Evolutionary conservation across 768 basidiomycete species (phyloP).

Genomic region (Steccherinum ochraceum): DNA sequence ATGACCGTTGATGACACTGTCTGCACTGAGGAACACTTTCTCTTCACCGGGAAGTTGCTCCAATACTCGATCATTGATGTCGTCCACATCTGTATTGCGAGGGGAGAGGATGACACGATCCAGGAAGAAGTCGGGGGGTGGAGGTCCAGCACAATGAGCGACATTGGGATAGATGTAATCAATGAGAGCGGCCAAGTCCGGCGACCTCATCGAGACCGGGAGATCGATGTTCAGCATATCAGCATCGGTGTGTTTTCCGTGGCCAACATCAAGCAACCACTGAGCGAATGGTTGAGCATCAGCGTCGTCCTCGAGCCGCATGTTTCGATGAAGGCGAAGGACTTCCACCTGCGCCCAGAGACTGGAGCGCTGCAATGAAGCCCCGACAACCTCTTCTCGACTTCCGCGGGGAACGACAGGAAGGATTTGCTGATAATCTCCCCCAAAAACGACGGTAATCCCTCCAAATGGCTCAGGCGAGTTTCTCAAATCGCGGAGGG

Average conservation of each 20-base stretch:
- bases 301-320: conserved; percentile 16
- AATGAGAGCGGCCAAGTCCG: conserved; percentile 1
- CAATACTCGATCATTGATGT: conserved; percentile 22
- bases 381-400: conserved; percentile 31
- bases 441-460: conserved; percentile 41
- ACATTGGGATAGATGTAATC: neutral
- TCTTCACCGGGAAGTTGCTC: conserved; percentile 14
- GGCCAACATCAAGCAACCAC: conserved; percentile 13
- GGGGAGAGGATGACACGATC: conserved; percentile 29
- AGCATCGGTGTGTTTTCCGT: conserved; percentile 4
- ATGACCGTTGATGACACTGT: conserved; percentile 17
- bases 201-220: neutral
- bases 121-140: conserved; percentile 27
- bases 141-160: neutral
- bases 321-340: conserved; percentile 25
- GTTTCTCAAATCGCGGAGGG: conserved; percentile 27
- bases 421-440: conserved; percentile 42
- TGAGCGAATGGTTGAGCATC: conserved; percentile 4
- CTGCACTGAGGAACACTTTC: conserved; percentile 14
- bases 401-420: conserved; percentile 35
- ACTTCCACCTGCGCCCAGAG: conserved; percentile 29
- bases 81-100: conserved; percentile 29
- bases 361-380: conserved; percentile 27
- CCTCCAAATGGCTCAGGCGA: conserved; percentile 33
- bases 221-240: conserved; percentile 5